Base-by-base conservation (phyloP, 306 rosid species). In the Cucumis sativus region DNA sequence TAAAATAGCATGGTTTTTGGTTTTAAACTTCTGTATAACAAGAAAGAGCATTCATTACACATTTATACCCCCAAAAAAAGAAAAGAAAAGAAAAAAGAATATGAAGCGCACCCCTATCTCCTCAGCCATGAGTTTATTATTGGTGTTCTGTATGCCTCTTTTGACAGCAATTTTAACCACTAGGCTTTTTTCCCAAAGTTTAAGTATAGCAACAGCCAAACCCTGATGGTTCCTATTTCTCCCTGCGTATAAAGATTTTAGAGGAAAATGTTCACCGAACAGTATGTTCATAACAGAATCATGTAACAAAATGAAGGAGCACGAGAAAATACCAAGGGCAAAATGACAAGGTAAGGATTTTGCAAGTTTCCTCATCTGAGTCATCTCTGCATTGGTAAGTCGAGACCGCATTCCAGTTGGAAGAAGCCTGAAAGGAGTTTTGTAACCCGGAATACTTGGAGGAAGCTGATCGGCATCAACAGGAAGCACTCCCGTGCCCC, bases 171-270 rank as follows among this genome's bases (percentile, higher is more conserved):
- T 88, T 86, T 96, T 96, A 4, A 79, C 98, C 15, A 92, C 96
- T 70, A 89, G 77, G 84, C 98, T 95, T 80, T 89, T 88, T 88
- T 92, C 99, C 99, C 99, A 95, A 72, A 95, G 87, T 86, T 87
- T 87, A 75, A 92, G 84, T 80, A 95, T 85, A 74, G 97, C 92
- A 82, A 78, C 81, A 55, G 99, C 97, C 84, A 96, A 83, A 17
- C 99, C 98, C 83, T 96, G 99, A 84, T 89, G 99, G 66, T 92
- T 91, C 87, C 98, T 81, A 82, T 96, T 96, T 83, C 97, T 96
- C 88, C 99, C 97, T 92, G 84, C 71, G 81, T 20, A 14, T 17
- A 47, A 78, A 66, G 56, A 45, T 45, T 23, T 75, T 37, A 49
- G 64, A 28, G 17, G 15, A 30, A 41, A 77, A 15, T 1, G 1